Base-by-base conservation (phyloP, 2,329 filamentous ascomycete species). In the Microdochium trichocladiopsis region DNA sequence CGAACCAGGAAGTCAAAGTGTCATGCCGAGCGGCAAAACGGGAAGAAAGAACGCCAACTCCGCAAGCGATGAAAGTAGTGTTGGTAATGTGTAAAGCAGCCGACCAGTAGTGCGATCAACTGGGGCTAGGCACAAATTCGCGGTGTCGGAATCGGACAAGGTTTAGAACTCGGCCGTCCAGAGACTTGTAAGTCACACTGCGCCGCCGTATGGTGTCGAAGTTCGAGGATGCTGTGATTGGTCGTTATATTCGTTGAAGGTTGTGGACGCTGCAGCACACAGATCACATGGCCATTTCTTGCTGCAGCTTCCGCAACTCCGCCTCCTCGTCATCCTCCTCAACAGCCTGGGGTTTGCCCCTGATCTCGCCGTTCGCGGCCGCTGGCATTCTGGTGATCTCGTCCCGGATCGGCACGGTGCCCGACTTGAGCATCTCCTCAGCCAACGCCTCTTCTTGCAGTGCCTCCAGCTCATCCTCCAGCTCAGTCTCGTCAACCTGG, bases 261-360 rank as follows among this genome's bases (percentile, higher is more conserved):
- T 54, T 36, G 57, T 49, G 41, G 22, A 45, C 36, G n/a, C 45
- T 49, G 31, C 28, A 48, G n/a, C 11, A n/a, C n/a, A n/a, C n/a
- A 43, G 31, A 55, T 78, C 65, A 95, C 87, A 96, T 96, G 58
- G 92, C 92, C 93, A 97, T 97, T 72, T 96, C 93, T 33, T 90
- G 92, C 69, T 95, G 91, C 61, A 99, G 72, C 73, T 94, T 96
- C 71, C 87, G 83, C 65, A 97, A 77, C 74, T 97, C 93, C 63
- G 87, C 93, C 70, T 97, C 93, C 67, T 97, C 94, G 78, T 97
- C 93, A 69, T 96, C 92, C 69, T 96, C 90, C 66, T 88, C 84
- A 60, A 70, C 68, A 55, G 73, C 72, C 16, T 68, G 67, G 18
- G 71, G 65, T 60, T 82, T 77, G 14, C 48, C 80, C 89, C 79